These are phyloP conservation scores for Syzygium aqueum DNA, from an alignment of 345 rosid species.

Conservation along the genomic window DNA sequence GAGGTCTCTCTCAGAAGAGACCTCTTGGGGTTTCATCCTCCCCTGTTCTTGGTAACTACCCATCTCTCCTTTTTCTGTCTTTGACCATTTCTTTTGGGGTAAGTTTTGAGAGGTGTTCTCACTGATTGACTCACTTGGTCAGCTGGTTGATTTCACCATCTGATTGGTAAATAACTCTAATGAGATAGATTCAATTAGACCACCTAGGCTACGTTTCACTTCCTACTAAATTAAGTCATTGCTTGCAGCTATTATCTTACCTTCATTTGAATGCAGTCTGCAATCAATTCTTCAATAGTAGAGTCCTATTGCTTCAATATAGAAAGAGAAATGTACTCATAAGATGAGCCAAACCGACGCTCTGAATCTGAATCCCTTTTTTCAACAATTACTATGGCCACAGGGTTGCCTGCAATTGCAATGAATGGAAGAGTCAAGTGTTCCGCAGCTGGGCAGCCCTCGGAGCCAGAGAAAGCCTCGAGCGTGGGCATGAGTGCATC, in stretches of 20 bases:
- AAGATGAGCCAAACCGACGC: background rate
- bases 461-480: constrained; percentile 2
- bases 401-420: constrained; percentile 59
- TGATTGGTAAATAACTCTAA: background rate
- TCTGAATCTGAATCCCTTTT: background rate
- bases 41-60: constrained; percentile 47
- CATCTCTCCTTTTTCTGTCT: background rate
- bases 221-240: background rate
- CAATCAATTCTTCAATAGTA: background rate
- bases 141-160: background rate
- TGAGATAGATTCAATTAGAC: background rate
- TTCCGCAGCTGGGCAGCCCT: constrained; percentile 32
- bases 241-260: background rate
- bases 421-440: constrained; percentile 57
- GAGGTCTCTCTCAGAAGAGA: constrained; percentile 32
- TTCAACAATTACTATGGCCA: background rate
- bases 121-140: background rate
- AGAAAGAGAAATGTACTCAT: background rate
- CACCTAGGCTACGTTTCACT: background rate
- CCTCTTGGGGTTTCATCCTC: constrained; percentile 31
- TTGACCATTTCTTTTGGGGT: background rate
- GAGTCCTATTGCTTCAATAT: background rate
- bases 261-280: background rate
- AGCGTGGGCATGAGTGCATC: constrained; percentile 35
- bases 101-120: background rate